A percentile compares a stretch with the other conserved stretches of the same genome.
phyloP scores from a whole-genome alignment of 1,139 yeast genomes.

The Candida labiduridarum region DNA sequence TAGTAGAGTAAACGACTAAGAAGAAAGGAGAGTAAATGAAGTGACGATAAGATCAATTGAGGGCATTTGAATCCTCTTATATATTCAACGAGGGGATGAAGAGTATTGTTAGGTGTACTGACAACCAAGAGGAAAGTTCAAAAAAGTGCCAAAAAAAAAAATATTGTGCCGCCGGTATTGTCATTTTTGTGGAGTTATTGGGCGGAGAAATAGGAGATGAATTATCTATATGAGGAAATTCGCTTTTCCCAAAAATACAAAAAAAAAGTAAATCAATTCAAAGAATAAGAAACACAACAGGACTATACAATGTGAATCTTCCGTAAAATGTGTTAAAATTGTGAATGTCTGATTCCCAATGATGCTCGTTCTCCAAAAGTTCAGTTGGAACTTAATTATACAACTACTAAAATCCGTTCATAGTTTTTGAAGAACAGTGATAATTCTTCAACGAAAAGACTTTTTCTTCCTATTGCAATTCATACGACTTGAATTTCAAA shows the following conservation, averaged over 20 bases:
- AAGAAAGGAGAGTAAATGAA: not conserved
- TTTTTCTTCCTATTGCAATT: no score
- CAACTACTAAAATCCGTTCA: no score
- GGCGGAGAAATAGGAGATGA: not conserved
- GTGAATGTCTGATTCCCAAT: no score
- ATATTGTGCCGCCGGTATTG: not conserved
- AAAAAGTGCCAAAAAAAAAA: not conserved
- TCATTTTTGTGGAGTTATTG: not conserved
- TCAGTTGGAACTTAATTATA: no score
- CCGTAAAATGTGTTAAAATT: no score
- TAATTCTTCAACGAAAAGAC: no score
- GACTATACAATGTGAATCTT: not conserved
- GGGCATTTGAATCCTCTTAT: not conserved
- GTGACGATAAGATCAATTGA: not conserved
- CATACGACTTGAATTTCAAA: no score
- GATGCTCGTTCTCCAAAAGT: no score
- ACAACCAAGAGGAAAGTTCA: not conserved
- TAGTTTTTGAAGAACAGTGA: no score
- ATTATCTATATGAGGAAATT: constrained; percentile 1
- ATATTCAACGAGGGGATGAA: not conserved
- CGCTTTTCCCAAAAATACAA: not conserved
- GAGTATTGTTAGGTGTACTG: not conserved
- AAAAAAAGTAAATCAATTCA: not conserved
- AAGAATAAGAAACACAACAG: not conserved
- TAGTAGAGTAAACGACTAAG: not conserved